Evolutionary conservation across 305 asterid species (phyloP).

Genomic region (Caryopteris hybrid): DNA sequence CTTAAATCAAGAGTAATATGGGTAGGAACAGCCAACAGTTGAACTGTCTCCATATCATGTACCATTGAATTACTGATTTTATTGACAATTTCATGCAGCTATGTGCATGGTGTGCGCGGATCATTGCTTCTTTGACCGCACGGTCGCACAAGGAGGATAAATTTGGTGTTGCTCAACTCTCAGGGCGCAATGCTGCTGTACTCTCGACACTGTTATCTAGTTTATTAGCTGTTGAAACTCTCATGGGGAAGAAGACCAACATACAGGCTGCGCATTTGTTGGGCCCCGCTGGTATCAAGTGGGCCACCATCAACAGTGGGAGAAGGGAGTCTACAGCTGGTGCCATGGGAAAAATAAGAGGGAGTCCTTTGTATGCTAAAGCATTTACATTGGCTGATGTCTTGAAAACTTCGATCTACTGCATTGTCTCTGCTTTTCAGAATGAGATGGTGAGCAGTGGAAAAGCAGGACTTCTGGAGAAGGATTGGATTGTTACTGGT

Average conservation of each 20-base stretch:
- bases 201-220: conserved; percentile 66
- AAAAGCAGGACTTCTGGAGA: conserved; percentile 64
- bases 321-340: conserved; percentile 55
- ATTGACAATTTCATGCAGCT: conserved; percentile 46
- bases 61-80: conserved; percentile 8
- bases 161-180: conserved; percentile 86
- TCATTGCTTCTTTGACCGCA: conserved; percentile 68
- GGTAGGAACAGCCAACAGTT: too few species aligned
- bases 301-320: conserved; percentile 79
- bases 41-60: background rate
- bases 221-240: conserved; percentile 75
- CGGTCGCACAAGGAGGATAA: conserved; percentile 84
- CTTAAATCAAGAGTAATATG: too few species aligned
- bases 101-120: conserved; percentile 80
- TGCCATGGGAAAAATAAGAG: conserved; percentile 58
- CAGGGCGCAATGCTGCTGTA: conserved; percentile 77
- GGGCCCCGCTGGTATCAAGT: conserved; percentile 80
- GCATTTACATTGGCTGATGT: conserved; percentile 82
- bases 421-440: conserved; percentile 63
- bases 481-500: conserved; percentile 66
- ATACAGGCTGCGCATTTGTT: conserved; percentile 52
- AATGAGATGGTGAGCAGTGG: conserved; percentile 64
- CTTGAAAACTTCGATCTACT: conserved; percentile 69
- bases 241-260: conserved; percentile 83
- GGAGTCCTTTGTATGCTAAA: conserved; percentile 58